These are phyloP conservation scores for Scheffersomyces segobiensis DNA, from an alignment of 1,139 yeast species.

Conservation along the genomic window DNA sequence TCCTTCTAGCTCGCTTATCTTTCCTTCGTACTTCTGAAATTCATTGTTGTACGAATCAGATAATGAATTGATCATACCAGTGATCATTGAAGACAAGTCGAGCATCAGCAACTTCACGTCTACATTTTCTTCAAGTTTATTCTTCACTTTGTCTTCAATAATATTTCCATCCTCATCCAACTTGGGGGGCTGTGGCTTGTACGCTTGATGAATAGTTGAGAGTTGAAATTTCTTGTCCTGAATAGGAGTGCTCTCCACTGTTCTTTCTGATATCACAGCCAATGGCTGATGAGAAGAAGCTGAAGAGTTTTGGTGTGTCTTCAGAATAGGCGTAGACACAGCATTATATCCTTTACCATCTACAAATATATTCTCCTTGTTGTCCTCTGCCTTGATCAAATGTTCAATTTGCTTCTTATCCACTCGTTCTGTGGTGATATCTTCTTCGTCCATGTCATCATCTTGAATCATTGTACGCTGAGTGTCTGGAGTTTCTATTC, in stretches of 20 bases:
- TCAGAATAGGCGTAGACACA: conserved; percentile 34
- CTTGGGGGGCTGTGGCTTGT: conserved; percentile 38
- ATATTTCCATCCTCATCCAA: conserved; percentile 34
- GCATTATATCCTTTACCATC: conserved; percentile 28
- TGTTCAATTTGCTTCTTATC: conserved; percentile 35
- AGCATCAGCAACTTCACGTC: conserved; percentile 24
- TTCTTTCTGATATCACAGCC: conserved; percentile 40
- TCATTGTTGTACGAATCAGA: conserved; percentile 39
- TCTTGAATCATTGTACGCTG: conserved; percentile 49
- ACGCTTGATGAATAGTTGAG: conserved; percentile 11
- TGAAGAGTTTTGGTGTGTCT: conserved; percentile 12
- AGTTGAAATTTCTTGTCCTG: conserved; percentile 11
- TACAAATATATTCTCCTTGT: conserved; percentile 45
- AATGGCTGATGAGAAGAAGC: conserved; percentile 27
- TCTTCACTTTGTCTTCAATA: conserved; percentile 9
- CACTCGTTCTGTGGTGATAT: conserved; percentile 24
- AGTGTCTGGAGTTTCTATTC: conserved; percentile 48
- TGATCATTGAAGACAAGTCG: conserved; percentile 40
- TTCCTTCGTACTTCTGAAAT: conserved; percentile 20
- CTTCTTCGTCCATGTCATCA: conserved; percentile 38
- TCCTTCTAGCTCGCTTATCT: conserved; percentile 18
- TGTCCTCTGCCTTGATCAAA: conserved; percentile 33
- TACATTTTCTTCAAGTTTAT: conserved; percentile 1
- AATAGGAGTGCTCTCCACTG: conserved; percentile 33
- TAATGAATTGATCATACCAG: conserved; percentile 45